A percentile compares a stretch with the other conserved stretches of the same genome.
These are phyloP conservation scores for Periconia digitata DNA, from an alignment of 2,329 filamentous ascomycete genomes.

Conservation along the genomic window DNA sequence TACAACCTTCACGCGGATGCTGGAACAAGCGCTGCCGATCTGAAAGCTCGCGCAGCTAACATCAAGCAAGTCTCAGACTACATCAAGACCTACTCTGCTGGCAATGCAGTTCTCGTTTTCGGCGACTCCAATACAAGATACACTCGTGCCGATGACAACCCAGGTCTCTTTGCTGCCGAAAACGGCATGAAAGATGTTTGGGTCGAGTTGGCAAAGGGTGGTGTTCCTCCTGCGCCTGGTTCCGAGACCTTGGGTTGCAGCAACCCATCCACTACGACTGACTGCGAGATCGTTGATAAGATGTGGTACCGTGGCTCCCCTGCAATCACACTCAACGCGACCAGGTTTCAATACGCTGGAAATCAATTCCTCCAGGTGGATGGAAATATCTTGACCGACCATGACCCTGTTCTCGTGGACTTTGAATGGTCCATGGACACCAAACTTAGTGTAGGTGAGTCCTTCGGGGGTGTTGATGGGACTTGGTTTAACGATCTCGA, in stretches of 20 bases:
- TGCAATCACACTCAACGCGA: slow-evolving; percentile 52
- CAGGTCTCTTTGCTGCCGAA: slow-evolving; percentile 53
- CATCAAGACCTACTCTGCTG: slow-evolving; percentile 58
- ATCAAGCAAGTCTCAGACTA: slow-evolving; percentile 61
- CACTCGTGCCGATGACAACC: slow-evolving; percentile 58
- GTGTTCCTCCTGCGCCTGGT: slow-evolving; percentile 23
- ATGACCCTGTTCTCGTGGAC: slow-evolving; percentile 64
- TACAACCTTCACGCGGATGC: slow-evolving; percentile 71
- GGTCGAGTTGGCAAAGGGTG: slow-evolving; percentile 54
- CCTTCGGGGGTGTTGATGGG: slow-evolving; percentile 54
- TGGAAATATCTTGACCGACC: slow-evolving; percentile 62
- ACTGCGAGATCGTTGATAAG: slow-evolving; percentile 70
- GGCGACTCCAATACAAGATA: slow-evolving; percentile 70
- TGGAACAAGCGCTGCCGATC: slow-evolving; percentile 57
- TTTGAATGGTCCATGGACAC: slow-evolving; percentile 44
- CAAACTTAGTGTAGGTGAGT: slow-evolving; percentile 48
- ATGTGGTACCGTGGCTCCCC: slow-evolving; percentile 60
- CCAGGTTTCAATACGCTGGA: slow-evolving; percentile 58
- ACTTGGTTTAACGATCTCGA: slow-evolving; percentile 60
- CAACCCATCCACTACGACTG: slow-evolving; percentile 56
- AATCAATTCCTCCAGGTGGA: slow-evolving; percentile 59
- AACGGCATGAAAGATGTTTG: slow-evolving; percentile 61
- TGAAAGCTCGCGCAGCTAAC: slow-evolving; percentile 60
- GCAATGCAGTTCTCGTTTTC: slow-evolving; percentile 64
- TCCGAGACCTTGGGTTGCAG: slow-evolving; percentile 47